Conservation (phyloP, 345 rosid species). For the Pistacia atlantica region DNA sequence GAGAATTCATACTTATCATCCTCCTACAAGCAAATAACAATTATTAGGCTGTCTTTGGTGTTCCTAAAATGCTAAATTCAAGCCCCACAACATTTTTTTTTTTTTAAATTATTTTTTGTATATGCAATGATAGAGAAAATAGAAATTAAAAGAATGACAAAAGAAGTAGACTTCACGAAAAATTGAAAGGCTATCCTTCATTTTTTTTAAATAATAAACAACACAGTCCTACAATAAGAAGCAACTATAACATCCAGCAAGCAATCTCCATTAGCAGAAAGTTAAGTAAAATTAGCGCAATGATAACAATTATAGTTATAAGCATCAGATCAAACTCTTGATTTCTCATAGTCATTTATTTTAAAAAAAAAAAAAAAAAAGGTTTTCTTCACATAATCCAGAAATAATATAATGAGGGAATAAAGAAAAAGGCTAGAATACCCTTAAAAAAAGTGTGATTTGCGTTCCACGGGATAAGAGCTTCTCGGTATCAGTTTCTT, state of each 20-base stretch:
- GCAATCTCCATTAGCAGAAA: background rate
- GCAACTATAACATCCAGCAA: background rate
- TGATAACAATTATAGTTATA: background rate
- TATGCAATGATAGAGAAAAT: background rate
- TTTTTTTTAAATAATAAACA: background rate
- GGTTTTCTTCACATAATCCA: background rate
- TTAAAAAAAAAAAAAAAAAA: constrained; percentile 11
- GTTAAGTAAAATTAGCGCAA: background rate
- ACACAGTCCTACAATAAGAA: background rate
- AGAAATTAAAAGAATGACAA: background rate
- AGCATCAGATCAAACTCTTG: background rate
- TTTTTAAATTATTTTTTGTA: background rate
- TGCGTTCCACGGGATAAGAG: constrained; percentile 79
- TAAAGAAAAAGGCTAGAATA: constrained; percentile 27
- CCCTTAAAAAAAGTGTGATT: constrained; percentile 87
- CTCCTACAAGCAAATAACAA: constrained; percentile 42
- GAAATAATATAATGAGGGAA: background rate
- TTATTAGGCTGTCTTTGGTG: background rate
- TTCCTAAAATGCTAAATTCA: background rate
- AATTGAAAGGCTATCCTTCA: background rate
- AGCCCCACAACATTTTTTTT: constrained; percentile 1
- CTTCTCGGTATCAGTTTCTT: constrained; percentile 89
- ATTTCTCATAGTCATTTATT: background rate
- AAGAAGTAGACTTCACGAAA: background rate
- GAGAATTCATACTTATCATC: constrained; percentile 95